phyloP scores from a whole-genome alignment of 176 grass and related monocot genomes.

The Hordeum marinum region DNA sequence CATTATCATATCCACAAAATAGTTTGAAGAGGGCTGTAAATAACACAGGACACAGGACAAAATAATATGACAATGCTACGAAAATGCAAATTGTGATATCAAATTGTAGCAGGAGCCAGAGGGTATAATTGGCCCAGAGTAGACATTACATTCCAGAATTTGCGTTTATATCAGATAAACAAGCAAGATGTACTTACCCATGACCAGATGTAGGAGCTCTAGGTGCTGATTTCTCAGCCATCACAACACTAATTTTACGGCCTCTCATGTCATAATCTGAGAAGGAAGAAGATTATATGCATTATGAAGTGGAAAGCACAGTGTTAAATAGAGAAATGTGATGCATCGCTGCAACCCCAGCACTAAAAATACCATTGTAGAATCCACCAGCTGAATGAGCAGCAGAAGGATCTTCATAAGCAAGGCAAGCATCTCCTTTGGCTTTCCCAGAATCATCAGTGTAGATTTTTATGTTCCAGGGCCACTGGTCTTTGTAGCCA shows the following conservation, averaged over 20 bases:
- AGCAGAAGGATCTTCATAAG: constrained; percentile 98
- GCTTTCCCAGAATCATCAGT: constrained; percentile 88
- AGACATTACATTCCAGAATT: not conserved
- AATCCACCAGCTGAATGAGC: constrained; percentile 97
- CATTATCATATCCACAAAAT: not conserved
- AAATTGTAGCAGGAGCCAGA: not conserved
- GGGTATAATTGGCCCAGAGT: not conserved
- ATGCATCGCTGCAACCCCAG: not conserved
- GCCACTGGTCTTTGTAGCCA: constrained; percentile 98
- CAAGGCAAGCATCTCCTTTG: constrained; percentile 94
- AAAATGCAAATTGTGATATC: not conserved
- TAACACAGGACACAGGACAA: not conserved
- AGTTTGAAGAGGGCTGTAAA: not conserved
- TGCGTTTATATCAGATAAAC: constrained; percentile 10
- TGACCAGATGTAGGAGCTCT: constrained; percentile 79
- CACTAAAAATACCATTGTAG: constrained; percentile 72
- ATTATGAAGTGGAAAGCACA: constrained; percentile 15
- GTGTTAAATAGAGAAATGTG: not conserved
- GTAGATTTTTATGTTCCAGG: constrained; percentile 99
- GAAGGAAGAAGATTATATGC: constrained; percentile 21
- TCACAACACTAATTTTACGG: constrained; percentile 78
- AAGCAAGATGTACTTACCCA: constrained; percentile 51
- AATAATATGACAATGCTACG: not conserved
- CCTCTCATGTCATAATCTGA: constrained; percentile 97
- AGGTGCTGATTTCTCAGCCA: constrained; percentile 97